Evolutionary conservation across 805 yeast genomes (phyloP).

Genomic region (Candida chilensis): DNA sequence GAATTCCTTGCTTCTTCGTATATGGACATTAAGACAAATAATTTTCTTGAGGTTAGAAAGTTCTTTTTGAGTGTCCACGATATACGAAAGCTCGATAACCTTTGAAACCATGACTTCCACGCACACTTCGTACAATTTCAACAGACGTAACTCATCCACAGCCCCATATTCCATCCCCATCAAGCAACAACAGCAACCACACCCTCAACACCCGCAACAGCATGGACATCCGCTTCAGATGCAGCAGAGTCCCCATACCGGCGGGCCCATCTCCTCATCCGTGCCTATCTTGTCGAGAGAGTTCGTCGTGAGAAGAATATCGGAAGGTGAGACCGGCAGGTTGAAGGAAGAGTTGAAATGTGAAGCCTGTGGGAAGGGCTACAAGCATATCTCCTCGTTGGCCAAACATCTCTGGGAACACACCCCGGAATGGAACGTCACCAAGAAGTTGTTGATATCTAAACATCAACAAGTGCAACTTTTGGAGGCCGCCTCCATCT

Average conservation of each 20-base stretch:
- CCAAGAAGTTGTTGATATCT: slow-evolving; percentile 71
- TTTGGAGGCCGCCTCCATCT: slow-evolving; percentile 67
- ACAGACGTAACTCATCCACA: slow-evolving; percentile 17
- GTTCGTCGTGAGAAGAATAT: slow-evolving; percentile 73
- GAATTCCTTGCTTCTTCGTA: too few species aligned
- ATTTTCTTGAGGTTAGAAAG: too few species aligned
- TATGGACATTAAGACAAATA: slow-evolving; percentile 1
- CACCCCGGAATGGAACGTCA: slow-evolving; percentile 89
- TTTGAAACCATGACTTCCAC: slow-evolving; percentile 2
- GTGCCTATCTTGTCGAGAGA: slow-evolving; percentile 47
- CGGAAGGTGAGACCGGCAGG: slow-evolving; percentile 83
- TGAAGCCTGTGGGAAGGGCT: slow-evolving; percentile 89
- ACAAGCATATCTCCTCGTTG: slow-evolving; percentile 79
- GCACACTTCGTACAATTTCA: slow-evolving; percentile 11
- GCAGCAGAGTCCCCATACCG: slow-evolving; percentile 2
- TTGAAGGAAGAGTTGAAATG: slow-evolving; percentile 78
- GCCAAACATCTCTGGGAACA: slow-evolving; percentile 92
- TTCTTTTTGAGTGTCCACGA: slow-evolving; percentile 1
- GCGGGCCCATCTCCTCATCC: slow-evolving; percentile 11
- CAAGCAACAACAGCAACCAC: slow-evolving; percentile 10
- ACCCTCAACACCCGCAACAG: slow-evolving; percentile 3
- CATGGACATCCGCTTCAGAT: slow-evolving; percentile 3
- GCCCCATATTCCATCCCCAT: slow-evolving; percentile 19
- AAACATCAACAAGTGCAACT: slow-evolving; percentile 85
- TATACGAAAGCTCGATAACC: too few species aligned